Evolutionary conservation across 495 filamentous ascomycete species (phyloP), one percentile per base, ranked within the genome.

Genomic region (Arthonia radiata): DNA sequence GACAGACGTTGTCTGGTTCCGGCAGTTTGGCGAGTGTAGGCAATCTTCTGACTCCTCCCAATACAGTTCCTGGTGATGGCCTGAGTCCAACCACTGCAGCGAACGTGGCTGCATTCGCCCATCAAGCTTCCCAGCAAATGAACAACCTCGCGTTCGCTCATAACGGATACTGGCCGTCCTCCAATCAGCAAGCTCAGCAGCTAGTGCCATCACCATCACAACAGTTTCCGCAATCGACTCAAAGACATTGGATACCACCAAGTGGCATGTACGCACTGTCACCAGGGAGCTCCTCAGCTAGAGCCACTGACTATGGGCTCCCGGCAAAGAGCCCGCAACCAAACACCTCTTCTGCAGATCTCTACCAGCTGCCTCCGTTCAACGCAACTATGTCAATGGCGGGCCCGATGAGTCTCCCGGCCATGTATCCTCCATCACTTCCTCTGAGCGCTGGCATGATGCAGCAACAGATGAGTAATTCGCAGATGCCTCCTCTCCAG

Each of bases 1-100:
- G 45, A 44, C 40, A 65, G 43, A 42, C 41, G 28, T 35, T 43
- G 30, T 35, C 49, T 34, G 35, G 49, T 17, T 31, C 43, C 13
- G 32, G 31, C 8, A 45, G 36, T 12, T 37, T 49, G 29, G 56
- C 64, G 30, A 64, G 57, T 35, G 61, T 61, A 30, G 62, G 57
- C 35, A 72, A 60, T 32, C 53, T 72, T 15, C 46, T 69, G 30
- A 75, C 65, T 4, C 62, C 65, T 16, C 67, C 66, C 31, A 59
- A 60, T 25, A 63, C 57, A 43, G 53, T 67, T 18, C 51, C 62
- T n/a, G 56, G 57, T 28, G 74, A 81, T 32, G 54, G 57, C 19
- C 43, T 71, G 27, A 67, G 58, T 38, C 64, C 69, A 14, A 42
- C 58, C 30, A 54, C 58, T n/a, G 57, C 71, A 8, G 58, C 60